Percentiles rank a stretch among this genome's conserved stretches.
Evolutionary conservation across 768 basidiomycete genomes (phyloP).

Genomic region (Mycena vitilis): DNA sequence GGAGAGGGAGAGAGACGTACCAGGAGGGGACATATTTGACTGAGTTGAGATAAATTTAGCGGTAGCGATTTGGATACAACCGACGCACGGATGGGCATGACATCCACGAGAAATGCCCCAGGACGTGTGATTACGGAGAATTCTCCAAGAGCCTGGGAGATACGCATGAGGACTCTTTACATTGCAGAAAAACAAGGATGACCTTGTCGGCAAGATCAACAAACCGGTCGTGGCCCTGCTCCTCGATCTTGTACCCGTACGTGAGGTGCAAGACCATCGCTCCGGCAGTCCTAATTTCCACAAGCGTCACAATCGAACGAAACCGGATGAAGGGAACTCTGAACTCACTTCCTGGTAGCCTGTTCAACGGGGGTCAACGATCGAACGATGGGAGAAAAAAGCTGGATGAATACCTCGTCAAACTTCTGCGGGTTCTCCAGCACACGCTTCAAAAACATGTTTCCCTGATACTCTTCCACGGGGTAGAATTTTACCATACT

Average conservation of each 20-base stretch:
- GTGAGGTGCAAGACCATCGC: constrained; percentile 58
- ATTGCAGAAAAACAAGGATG: neutral
- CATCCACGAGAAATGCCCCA: constrained; percentile 60
- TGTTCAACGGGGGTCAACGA: neutral
- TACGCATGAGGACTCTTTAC: neutral
- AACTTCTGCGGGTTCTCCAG: constrained; percentile 46
- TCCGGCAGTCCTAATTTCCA: constrained; percentile 50
- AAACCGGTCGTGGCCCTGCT: constrained; percentile 51
- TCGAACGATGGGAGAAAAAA: too few relatives aligned
- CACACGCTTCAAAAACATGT: constrained; percentile 52
- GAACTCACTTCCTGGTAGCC: constrained; percentile 44
- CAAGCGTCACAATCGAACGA: neutral
- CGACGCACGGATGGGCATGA: constrained; percentile 57
- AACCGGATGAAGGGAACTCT: constrained; percentile 1
- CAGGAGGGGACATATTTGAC: constrained; percentile 28
- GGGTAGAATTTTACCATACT: constrained; percentile 52
- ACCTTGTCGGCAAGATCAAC: constrained; percentile 50
- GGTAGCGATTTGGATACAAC: too few relatives aligned
- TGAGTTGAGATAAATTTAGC: neutral
- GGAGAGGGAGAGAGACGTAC: neutral
- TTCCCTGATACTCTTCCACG: constrained; percentile 54
- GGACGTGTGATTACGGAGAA: constrained; percentile 55
- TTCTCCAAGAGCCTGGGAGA: constrained; percentile 47
- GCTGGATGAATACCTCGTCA: constrained; percentile 7
- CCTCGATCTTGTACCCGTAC: constrained; percentile 56